phyloP scores from a whole-genome alignment of 768 basidiomycete genomes.

The Suillus discolor region DNA sequence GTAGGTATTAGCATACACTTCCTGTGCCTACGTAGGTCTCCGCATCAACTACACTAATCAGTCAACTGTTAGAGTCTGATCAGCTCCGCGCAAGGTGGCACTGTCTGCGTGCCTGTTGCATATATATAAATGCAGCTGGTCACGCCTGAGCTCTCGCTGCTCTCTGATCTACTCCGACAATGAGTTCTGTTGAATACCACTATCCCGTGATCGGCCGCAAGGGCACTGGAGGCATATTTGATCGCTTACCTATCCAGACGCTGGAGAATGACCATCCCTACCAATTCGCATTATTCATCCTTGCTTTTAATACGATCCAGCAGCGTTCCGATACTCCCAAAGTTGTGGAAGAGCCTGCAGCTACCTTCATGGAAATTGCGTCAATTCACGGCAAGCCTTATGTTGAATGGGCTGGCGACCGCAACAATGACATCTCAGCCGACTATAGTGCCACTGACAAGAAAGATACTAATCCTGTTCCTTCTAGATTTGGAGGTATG shows the following conservation, averaged over 20 bases:
- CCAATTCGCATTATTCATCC: conserved; percentile 30
- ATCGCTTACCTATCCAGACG: conserved; percentile 27
- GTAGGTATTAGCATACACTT: too few species aligned
- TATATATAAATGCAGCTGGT: neutral
- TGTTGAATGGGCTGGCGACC: conserved; percentile 26
- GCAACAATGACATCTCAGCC: conserved; percentile 16
- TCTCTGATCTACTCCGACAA: neutral
- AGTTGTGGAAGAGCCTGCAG: conserved; percentile 9
- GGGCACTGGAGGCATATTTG: conserved; percentile 16
- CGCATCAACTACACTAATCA: neutral
- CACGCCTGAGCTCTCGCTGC: too few species aligned
- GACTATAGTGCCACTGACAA: conserved; percentile 23
- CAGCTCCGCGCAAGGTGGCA: neutral
- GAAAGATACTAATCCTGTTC: conserved; percentile 29
- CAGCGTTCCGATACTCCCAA: conserved; percentile 6
- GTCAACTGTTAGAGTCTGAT: neutral
- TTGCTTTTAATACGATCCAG: conserved; percentile 21
- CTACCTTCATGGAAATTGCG: conserved; percentile 25
- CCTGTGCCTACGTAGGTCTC: neutral
- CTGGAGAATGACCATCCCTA: conserved; percentile 20
- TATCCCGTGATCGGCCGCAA: conserved; percentile 25
- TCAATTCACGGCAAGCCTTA: conserved; percentile 29
- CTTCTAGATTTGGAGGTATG: conserved; percentile 30
- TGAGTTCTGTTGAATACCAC: conserved; percentile 10
- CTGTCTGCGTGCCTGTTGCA: neutral